Evolutionary conservation across 2,329 filamentous ascomycete genomes (phyloP).

Genomic region (Monosporascus sp.): DNA sequence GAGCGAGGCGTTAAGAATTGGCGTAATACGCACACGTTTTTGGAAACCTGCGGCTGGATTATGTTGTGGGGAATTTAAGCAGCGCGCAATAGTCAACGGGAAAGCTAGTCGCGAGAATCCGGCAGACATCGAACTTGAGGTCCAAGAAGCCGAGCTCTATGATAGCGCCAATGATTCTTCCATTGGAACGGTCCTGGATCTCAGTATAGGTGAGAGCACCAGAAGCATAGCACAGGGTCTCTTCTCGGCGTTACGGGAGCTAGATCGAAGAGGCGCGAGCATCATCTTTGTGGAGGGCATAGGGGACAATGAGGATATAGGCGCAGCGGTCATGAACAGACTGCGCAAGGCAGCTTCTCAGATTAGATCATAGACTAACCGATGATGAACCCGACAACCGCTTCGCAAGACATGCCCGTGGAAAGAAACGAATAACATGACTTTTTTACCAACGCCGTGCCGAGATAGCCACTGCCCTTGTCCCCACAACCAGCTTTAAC

Average conservation of each 20-base stretch:
- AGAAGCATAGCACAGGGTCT: constrained; percentile 76
- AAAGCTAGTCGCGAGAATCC: constrained; percentile 11
- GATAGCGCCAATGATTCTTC: constrained; percentile 22
- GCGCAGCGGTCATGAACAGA: constrained; percentile 81
- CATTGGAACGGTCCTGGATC: constrained; percentile 54
- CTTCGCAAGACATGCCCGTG: constrained; percentile 15
- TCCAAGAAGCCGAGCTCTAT: constrained; percentile 35
- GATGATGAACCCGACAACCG: constrained; percentile 19
- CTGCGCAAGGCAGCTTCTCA: constrained; percentile 70
- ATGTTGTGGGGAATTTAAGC: constrained; percentile 24
- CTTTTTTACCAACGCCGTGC: constrained; percentile 25
- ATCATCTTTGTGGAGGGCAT: constrained; percentile 90
- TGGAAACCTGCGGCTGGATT: constrained; percentile 44
- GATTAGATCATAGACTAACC: constrained; percentile 42
- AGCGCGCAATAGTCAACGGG: constrained; percentile 21
- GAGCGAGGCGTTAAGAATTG: constrained; percentile 29
- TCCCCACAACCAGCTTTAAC: constrained; percentile 2
- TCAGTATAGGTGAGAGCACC: constrained; percentile 65
- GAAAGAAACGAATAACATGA: constrained; percentile 13
- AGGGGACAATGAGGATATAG: constrained; percentile 70
- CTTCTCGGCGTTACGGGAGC: constrained; percentile 79
- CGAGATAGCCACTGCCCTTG: constrained; percentile 16
- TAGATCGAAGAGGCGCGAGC: constrained; percentile 75
- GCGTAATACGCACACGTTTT: constrained; percentile 49
- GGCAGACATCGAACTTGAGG: constrained; percentile 26